phyloP scores from a whole-genome alignment of 768 basidiomycete species.

The Naganishia randhawae region DNA sequence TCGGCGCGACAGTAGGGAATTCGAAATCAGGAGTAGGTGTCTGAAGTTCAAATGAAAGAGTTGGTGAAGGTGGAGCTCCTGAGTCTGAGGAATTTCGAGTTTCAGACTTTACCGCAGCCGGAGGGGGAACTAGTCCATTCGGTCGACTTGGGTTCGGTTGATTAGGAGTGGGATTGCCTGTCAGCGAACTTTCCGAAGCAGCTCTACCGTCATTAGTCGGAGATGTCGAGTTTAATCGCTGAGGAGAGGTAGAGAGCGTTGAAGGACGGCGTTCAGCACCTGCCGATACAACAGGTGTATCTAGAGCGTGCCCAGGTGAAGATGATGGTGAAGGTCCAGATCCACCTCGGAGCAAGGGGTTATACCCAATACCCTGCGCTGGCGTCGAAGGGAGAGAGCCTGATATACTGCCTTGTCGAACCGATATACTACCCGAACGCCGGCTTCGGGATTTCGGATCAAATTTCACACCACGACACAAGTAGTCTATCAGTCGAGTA shows the following conservation, averaged over 20 bases:
- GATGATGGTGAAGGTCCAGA: background rate
- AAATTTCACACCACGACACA: constrained; percentile 24
- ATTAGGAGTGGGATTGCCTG: background rate
- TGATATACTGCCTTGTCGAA: constrained; percentile 19
- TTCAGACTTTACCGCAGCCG: background rate
- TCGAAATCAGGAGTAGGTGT: background rate
- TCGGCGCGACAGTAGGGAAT: background rate
- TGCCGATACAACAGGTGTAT: background rate
- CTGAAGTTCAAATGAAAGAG: constrained; percentile 14
- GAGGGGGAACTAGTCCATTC: constrained; percentile 24
- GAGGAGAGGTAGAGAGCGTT: background rate
- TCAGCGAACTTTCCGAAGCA: background rate
- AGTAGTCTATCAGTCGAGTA: constrained; percentile 21
- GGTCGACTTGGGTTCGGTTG: background rate
- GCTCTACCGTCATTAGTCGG: background rate
- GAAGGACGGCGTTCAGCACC: background rate
- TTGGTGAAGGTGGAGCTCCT: constrained; percentile 4
- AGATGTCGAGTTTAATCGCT: background rate
- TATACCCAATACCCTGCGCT: background rate
- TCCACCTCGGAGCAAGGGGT: background rate
- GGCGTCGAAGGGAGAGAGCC: constrained; percentile 19
- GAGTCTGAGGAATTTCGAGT: background rate
- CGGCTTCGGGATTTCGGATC: constrained; percentile 3
- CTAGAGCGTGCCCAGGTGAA: background rate
- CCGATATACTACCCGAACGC: constrained; percentile 4